Base-by-base conservation (phyloP, 768 basidiomycete species). In the Boletus bicolor region DNA sequence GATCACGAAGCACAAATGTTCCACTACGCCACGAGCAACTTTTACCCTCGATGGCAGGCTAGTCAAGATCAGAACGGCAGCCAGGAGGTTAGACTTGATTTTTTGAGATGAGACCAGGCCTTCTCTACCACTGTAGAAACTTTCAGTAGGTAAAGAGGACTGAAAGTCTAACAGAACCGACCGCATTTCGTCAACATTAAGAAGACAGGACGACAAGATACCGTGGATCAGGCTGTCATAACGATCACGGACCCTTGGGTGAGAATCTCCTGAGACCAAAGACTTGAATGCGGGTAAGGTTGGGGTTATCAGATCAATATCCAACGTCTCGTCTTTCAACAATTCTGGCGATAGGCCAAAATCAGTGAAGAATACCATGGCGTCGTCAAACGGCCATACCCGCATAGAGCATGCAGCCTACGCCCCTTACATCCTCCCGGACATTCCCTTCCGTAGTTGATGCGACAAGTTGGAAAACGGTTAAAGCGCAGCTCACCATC, bases 101-200 rank as follows among this genome's bases (percentile, higher is more conserved):
- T 98, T 98, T 70, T 86, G 84, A 2, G 82, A 74, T 2, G 89
- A 89, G 10, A 89, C 84, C 0, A 78, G 62, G 0, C 93, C 95
- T 55, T 85, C 79, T 45, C 96, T 86, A 10, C 91, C 89, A 38
- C 95, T 96, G 59, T 17, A 58, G 36, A 52, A 30, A 15, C 6
- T 39, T 47, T 58, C 19, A 66, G 61, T 34, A 45, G 26, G 44
- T 17, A 34, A 51, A 28, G 26, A 34, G 21, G 7, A 39, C 24
- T 38, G 4, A n/a, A 42, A 19, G 38, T 21, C 10, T 38, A 34
- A 55, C 28, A 48, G 44, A 72, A 58, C 85, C 56, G 49, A 93
- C 93, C 93, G 82, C 88, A 97, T 93, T 57, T 87, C 90, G 64
- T 98, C 95, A 24, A 98, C 79, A 65, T 96, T 90, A 46, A 86